Evolutionary conservation across 495 filamentous ascomycete genomes (phyloP), one percentile per base, ranked within the genome.

Genomic region (Annulohypoxylon maeteangense): DNA sequence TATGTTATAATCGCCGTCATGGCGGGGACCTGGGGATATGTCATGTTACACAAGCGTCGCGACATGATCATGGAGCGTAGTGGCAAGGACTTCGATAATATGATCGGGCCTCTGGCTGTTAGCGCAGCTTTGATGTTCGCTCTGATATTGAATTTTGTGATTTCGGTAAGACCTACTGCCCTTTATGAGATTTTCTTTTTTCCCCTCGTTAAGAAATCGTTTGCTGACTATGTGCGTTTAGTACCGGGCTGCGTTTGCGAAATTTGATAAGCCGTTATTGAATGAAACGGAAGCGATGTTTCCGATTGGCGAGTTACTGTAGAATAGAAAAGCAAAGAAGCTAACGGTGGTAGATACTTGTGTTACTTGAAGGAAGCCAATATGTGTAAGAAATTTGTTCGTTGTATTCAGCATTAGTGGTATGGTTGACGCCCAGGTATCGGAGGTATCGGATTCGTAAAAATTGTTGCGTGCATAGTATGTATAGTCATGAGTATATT

Each of bases 61-160:
- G 85, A 84, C 10, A 90, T 98, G 82, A 98, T 99, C 78, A 77
- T 88, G 44, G 85, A 90, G 73, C 83, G 95, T 60, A 97, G 93
- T 79, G 94, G 93, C 18, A 92, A 89, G 77, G 95, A 98, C 74
- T 93, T 99, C 79, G 95, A 99, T 78, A 95, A 92, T 72, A 81
- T 91, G 67, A 69, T 92, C 54, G 95, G 95, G 2, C 95, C 96
- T 20, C 75, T 97, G 56, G 86, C 96, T 1, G 89, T 98, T 47
- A 94, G 92, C 75, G 78, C 90, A 32, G 92, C 94, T 22, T 77
- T 99, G 72, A 87, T 91, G 38, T 76, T 92, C 44, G 93, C 93
- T 55, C 80, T 99, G 70, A 84, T 91, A 50, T 76, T 97, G 74
- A 98, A 99, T 81, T 97, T 98, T 84, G 87, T 84, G 14, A 93